A percentile compares a stretch with the other conserved stretches of the same genome.
These are phyloP conservation scores for Phaeosphaeria sp. DNA, from an alignment of 2,329 filamentous ascomycete genomes.

Conservation along the genomic window DNA sequence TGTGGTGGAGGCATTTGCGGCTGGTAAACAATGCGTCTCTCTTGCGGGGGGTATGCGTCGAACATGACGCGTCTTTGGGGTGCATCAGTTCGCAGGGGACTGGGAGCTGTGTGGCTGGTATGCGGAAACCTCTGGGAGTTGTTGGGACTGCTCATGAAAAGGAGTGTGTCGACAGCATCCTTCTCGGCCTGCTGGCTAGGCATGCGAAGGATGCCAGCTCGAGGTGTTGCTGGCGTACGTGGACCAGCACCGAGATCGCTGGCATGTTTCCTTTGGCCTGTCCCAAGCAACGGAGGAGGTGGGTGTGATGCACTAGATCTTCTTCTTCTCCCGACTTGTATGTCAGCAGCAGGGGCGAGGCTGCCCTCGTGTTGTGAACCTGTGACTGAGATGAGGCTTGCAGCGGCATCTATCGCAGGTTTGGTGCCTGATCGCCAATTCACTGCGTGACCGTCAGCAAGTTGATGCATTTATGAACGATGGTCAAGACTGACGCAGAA, in stretches of 20 bases:
- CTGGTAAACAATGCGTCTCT: conserved; percentile 28
- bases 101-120: conserved; percentile 33
- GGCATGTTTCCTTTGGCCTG: conserved; percentile 39
- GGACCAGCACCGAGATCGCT: conserved; percentile 36
- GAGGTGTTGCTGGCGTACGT: conserved; percentile 38
- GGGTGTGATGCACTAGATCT: conserved; percentile 42
- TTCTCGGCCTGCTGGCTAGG: conserved; percentile 76
- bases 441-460: conserved; percentile 20
- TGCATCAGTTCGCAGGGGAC: conserved; percentile 37
- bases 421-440: conserved; percentile 37
- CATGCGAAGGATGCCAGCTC: conserved; percentile 66
- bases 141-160: conserved; percentile 82
- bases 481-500: conserved; percentile 27
- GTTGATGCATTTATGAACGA: not conserved
- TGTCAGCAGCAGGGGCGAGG: conserved; percentile 43
- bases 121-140: conserved; percentile 59
- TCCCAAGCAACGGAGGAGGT: conserved; percentile 40
- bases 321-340: conserved; percentile 42
- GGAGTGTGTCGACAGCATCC: conserved; percentile 78
- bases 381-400: conserved; percentile 37
- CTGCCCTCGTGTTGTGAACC: conserved; percentile 27
- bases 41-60: conserved; percentile 37
- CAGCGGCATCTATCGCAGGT: conserved; percentile 34
- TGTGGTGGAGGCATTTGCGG: conserved; percentile 29
- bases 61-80: conserved; percentile 47